Conservation (phyloP, 495 filamentous ascomycete genomes). For the Neurospora sp. region DNA sequence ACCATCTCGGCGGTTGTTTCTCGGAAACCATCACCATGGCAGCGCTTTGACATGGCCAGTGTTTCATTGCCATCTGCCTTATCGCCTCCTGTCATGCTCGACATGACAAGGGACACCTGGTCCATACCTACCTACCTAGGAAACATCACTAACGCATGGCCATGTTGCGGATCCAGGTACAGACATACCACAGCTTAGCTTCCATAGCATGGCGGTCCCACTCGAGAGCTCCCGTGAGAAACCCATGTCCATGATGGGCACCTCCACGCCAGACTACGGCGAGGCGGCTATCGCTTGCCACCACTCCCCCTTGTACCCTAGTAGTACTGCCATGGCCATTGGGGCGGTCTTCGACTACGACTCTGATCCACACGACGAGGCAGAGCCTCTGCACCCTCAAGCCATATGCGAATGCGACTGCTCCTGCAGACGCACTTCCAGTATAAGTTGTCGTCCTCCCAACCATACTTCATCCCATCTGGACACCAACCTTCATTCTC, state of each 20-base stretch:
- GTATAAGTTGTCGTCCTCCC: background rate
- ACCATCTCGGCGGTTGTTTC: constrained; percentile 1
- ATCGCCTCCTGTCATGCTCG: background rate
- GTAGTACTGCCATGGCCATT: constrained; percentile 9
- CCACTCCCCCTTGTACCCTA: constrained; percentile 5
- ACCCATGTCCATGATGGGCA: background rate
- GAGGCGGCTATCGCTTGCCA: constrained; percentile 21
- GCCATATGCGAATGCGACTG: background rate
- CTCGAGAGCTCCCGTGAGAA: background rate
- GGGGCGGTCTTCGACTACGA: constrained; percentile 2
- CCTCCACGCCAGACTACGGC: background rate
- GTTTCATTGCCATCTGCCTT: background rate
- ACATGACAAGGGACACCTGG: background rate
- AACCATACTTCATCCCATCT: background rate
- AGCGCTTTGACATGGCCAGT: background rate
- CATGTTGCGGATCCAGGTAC: background rate
- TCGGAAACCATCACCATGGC: background rate
- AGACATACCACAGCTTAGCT: background rate
- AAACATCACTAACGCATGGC: background rate
- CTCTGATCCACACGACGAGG: constrained; percentile 1
- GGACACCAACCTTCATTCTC: background rate
- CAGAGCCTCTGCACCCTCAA: constrained; percentile 8
- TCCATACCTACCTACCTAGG: background rate
- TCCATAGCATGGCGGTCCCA: constrained; percentile 4
- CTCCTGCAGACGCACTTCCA: background rate